These are phyloP conservation scores for Ballota nigra DNA, from an alignment of 257 asterid genomes.

Conservation along the genomic window DNA sequence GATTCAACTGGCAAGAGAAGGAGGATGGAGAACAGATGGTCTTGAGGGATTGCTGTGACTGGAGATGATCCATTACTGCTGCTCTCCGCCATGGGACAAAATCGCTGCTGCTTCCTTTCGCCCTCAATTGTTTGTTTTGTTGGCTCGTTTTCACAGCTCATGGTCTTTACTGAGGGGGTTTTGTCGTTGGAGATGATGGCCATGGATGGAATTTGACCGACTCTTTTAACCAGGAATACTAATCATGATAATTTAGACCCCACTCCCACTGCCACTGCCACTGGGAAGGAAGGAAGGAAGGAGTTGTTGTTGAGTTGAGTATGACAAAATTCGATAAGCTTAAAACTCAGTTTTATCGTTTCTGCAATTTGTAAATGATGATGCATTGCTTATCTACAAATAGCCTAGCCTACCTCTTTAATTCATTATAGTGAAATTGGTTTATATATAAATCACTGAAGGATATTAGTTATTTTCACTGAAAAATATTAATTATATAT, in stretches of 20 bases:
- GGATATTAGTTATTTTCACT: no score
- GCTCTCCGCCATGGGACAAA: slow-evolving; percentile 54
- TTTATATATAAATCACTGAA: no score
- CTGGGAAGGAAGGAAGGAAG: no score
- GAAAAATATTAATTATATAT: no score
- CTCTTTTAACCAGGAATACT: no score
- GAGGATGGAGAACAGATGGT: slow-evolving; percentile 72
- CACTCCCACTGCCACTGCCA: background rate
- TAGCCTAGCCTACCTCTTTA: no score
- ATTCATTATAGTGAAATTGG: no score
- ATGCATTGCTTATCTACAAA: no score
- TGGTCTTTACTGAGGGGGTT: background rate
- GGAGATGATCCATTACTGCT: slow-evolving; percentile 34
- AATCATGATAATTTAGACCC: background rate
- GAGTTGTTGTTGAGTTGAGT: no score
- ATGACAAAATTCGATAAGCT: slow-evolving; percentile 11
- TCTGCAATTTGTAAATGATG: no score
- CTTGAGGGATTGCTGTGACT: slow-evolving; percentile 50
- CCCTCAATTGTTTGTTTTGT: background rate
- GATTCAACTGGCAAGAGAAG: slow-evolving; percentile 72
- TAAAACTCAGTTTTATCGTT: no score
- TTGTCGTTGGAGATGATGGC: background rate
- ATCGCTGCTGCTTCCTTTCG: background rate
- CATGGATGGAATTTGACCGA: background rate
- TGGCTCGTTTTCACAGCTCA: slow-evolving; percentile 32